Base-by-base conservation (phyloP, 192 early-diverging fungal genomes). In the Backusella liffmaniae region DNA sequence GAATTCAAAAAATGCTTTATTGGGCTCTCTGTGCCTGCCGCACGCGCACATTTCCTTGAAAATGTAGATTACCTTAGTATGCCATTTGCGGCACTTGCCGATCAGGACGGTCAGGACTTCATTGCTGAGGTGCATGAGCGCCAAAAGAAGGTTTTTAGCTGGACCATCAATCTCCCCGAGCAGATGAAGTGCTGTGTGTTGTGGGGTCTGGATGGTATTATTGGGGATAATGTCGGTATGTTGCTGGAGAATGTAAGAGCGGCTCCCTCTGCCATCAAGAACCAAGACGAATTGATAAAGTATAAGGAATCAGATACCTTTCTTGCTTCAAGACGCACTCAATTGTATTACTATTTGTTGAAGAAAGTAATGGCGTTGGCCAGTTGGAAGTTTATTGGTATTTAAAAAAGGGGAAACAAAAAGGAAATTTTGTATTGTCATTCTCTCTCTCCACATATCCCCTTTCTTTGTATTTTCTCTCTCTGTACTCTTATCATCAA, bases 181-280 rank as follows among this genome's bases (percentile, higher is more conserved):
- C 76, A 82, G 49, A 80, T 79, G 16, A 82, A 82, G 21, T 80
- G 83, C 23, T 82, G 83, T 77, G 75, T 85, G 21, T 66, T 72
- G 53, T 85, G 84, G 82, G 81, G 83, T 0, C 70, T 87, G 0
- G 87, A 90, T 79, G 87, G 79, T 67, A 69, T 90, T 15, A 72
- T 90, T 41, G 86, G 86, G n/a, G 86, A 90, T 65, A 49, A 85
- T 39, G 76, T 83, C 0, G 77, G 76, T 29, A 29, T 44, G 0
- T 26, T 88, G 30, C 8, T 80, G 16, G 75, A 82, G 42, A 69
- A 77, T 36, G 59, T 77, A 21, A 26, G 44, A 15, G 29, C 4
- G 13, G 0, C n/a, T 4, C 35, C 37, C 10, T 67, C 66, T 12
- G 29, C 73, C 21, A 35, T 74, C 37, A 30, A 26, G n/a, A 21